Conservation (phyloP, 78 protist species). For the Bodo saltans region DNA sequence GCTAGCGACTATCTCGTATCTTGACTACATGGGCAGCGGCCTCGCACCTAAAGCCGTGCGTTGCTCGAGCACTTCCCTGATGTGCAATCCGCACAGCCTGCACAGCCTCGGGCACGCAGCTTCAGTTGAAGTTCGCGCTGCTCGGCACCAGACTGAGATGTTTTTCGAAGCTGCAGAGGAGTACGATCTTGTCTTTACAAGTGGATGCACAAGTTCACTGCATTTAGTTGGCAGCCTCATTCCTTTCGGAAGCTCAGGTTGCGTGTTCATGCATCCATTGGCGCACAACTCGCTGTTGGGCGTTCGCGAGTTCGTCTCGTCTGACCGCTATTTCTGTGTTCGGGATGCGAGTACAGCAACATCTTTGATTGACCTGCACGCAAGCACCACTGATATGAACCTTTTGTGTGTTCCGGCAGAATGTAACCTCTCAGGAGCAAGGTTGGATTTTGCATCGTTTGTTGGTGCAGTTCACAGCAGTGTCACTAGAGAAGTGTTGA, state of each 20-base stretch:
- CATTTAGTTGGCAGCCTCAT: neutral
- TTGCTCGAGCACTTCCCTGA: no score
- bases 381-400: neutral
- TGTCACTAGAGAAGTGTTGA: no score
- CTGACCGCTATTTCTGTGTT: no score
- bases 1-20: no score
- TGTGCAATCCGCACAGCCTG: no score
- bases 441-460: neutral
- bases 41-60: no score
- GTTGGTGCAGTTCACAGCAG: no score
- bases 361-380: neutral
- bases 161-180: neutral
- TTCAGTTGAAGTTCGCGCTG: no score
- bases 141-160: no score
- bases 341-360: no score
- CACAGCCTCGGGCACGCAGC: no score
- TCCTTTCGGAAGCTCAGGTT: neutral
- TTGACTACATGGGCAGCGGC: no score
- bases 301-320: constrained; percentile 38
- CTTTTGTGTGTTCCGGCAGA: constrained; percentile 17
- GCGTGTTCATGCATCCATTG: neutral
- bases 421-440: constrained; percentile 27
- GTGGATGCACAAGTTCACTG: neutral
- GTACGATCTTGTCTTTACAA: constrained; percentile 11
- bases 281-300: constrained; percentile 67